Evolutionary conservation across 768 basidiomycete genomes (phyloP), one percentile per base, ranked within the genome.

Genomic region (Crucibulum laeve): DNA sequence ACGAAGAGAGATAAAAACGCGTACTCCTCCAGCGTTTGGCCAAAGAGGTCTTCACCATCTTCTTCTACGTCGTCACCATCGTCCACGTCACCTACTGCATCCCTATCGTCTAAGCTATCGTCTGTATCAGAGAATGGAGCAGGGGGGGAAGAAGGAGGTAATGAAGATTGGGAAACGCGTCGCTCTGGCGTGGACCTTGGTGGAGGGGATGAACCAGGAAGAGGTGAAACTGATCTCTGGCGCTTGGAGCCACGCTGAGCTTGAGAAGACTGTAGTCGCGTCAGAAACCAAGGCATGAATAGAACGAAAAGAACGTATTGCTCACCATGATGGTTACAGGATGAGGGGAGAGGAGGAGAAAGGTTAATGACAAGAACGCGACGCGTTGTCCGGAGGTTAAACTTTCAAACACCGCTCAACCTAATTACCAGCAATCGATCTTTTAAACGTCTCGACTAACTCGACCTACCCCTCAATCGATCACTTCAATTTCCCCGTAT

Each of bases 31-130:
- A 90, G 63, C 39, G 69, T 72, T n/a, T 92, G 82, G 25, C 75
- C 88, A 62, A 94, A 97, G 33, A 99, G 79, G 67, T 98, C 95
- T 62, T 97, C 95, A 26, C 89, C 90, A 18, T 89, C 87, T n/a
- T 77, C 88, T 14, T 80, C 88, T 4, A 81, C 88, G 21, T 70
- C 84, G 40, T 82, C 82, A 22, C 70, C 84, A 40, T 82, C 83
- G n/a, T 82, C 81, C 11, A 79, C 65, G 54, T 86, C 80, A 43
- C 61, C 68, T 3, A 87, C 72, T 1, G 73, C 79, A 51, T 87
- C 83, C 7, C 79, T 76, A 46, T 88, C 87, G 30, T 84, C 82
- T 26, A 86, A 43, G 44, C 79, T 83, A 18, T 91, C 91, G 43
- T 93, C 88, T 19, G 90, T 87, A 52, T 96, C 94, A 4, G 84